Conservation (phyloP, 257 asterid species). For the Ilex aquifolium region DNA sequence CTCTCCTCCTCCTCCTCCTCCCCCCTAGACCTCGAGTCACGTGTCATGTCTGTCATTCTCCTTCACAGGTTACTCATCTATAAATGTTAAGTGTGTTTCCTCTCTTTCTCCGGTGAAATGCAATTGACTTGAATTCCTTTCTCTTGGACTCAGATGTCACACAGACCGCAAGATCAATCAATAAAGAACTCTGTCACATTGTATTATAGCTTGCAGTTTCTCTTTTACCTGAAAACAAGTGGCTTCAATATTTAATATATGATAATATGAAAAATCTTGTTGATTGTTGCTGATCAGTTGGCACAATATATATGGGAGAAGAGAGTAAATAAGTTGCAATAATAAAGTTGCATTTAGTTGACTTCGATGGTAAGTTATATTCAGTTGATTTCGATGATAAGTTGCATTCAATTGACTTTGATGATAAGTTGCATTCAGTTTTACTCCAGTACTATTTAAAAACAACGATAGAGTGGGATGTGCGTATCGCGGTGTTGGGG, state of each 20-base stretch:
- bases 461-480: conserved; percentile 49
- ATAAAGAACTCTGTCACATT: conserved; percentile 75
- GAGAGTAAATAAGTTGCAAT: too few relatives aligned
- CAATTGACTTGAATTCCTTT: conserved; percentile 44
- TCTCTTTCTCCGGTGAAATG: conserved; percentile 62
- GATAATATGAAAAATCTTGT: too few relatives aligned
- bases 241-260: conserved; percentile 25
- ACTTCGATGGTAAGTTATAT: too few relatives aligned
- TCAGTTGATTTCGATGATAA: too few relatives aligned
- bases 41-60: conserved; percentile 78
- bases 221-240: conserved; percentile 65
- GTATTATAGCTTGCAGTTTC: conserved; percentile 85
- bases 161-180: conserved; percentile 53
- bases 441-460: conserved; percentile 53
- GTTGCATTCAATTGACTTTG: conserved; percentile 26
- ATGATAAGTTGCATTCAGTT: conserved; percentile 70
- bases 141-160: conserved; percentile 9
- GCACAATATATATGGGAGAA: conserved; percentile 77
- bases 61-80: conserved; percentile 75
- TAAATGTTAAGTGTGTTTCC: conserved; percentile 32
- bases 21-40: conserved; percentile 50
- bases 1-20: conserved; percentile 52
- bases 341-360: too few relatives aligned
- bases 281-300: conserved; percentile 43
- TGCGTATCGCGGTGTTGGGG: conserved; percentile 79